Conservation (phyloP, 768 basidiomycete species). For the Albatrellus ellisii region DNA sequence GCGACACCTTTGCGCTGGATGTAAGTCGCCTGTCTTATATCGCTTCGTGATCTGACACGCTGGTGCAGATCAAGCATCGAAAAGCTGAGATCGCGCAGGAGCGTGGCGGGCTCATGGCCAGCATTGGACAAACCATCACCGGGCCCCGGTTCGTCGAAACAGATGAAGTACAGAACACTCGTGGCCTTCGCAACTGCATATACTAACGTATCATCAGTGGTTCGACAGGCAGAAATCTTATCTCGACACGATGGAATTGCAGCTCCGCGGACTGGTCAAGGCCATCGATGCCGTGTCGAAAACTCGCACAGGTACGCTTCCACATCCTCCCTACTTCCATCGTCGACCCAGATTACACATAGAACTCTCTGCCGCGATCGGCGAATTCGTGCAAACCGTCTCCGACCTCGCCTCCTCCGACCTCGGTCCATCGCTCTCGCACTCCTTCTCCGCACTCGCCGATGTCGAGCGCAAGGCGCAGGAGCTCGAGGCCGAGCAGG, state of each 20-base stretch:
- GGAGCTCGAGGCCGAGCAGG: slow-evolving; percentile 23
- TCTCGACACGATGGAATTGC: slow-evolving; percentile 82
- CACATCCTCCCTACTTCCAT: not conserved
- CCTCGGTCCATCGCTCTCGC: slow-evolving; percentile 57
- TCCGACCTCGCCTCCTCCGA: slow-evolving; percentile 64
- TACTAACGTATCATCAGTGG: slow-evolving; percentile 71
- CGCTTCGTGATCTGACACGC: slow-evolving; percentile 1
- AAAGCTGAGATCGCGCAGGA: slow-evolving; percentile 68
- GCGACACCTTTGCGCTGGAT: slow-evolving; percentile 83
- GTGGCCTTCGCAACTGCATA: not conserved
- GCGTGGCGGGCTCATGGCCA: slow-evolving; percentile 72
- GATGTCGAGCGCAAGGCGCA: slow-evolving; percentile 65
- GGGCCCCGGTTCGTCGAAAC: slow-evolving; percentile 81
- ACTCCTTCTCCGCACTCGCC: slow-evolving; percentile 55
- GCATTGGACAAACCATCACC: slow-evolving; percentile 64
- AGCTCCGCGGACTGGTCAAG: slow-evolving; percentile 76
- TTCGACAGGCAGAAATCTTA: slow-evolving; percentile 80
- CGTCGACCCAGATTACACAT: not conserved
- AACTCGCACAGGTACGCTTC: slow-evolving; percentile 53
- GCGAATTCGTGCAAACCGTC: slow-evolving; percentile 73
- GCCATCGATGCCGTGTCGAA: slow-evolving; percentile 79
- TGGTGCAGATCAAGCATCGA: slow-evolving; percentile 69
- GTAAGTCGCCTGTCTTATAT: slow-evolving; percentile 30
- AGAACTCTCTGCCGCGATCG: slow-evolving; percentile 59
- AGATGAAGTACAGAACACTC: slow-evolving; percentile 47